Percentiles rank a stretch among this genome's conserved stretches.
Conservation (phyloP, 176 grass and related monocot species). For the Oryza punctata region DNA sequence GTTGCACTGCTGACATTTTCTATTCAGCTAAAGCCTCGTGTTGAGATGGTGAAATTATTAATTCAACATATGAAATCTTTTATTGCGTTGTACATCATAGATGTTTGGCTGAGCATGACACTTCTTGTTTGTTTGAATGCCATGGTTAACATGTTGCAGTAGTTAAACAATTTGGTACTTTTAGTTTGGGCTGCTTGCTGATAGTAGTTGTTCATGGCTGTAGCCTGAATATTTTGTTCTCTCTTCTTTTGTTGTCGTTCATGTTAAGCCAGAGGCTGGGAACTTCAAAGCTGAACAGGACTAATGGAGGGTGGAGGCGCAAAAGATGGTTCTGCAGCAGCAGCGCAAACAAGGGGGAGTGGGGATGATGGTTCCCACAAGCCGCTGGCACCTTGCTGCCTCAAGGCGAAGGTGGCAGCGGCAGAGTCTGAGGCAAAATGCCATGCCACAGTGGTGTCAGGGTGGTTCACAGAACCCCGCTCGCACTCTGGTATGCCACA, state of each 20-base stretch:
- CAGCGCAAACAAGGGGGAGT: conserved; percentile 54
- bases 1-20: background rate
- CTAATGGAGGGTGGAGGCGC: conserved; percentile 72
- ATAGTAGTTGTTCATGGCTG: background rate
- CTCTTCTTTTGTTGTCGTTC: background rate
- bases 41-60: background rate
- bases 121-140: background rate
- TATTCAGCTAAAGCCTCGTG: background rate
- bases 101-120: background rate
- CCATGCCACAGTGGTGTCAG: conserved; percentile 72
- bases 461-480: conserved; percentile 73
- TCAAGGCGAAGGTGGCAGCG: conserved; percentile 66
- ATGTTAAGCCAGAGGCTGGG: conserved; percentile 55
- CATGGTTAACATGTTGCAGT: background rate
- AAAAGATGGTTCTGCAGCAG: conserved; percentile 54
- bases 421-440: conserved; percentile 68
- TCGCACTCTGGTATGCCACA: conserved; percentile 16
- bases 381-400: conserved; percentile 71
- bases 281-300: conserved; percentile 56
- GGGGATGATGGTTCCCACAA: conserved; percentile 45
- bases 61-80: background rate
- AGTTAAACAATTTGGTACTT: conserved; percentile 3
- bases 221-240: background rate
- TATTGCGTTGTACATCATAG: background rate
- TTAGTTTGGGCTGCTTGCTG: background rate